phyloP scores from a whole-genome alignment of 2,329 filamentous ascomycete species.

The Fusarium tanahbumbuense region DNA sequence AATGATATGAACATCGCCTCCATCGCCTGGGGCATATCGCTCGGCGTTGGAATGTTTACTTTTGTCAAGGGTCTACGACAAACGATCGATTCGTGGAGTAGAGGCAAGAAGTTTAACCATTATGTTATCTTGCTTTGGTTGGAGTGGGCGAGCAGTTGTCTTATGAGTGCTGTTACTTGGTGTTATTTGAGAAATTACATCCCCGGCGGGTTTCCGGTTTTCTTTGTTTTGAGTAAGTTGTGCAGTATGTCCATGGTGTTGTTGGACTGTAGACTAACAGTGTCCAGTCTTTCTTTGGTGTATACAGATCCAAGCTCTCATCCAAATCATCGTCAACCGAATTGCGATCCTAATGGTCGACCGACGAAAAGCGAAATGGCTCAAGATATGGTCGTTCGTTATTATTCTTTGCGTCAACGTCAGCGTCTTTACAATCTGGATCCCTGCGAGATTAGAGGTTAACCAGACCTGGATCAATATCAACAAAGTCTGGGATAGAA shows the following conservation, averaged over 20 bases:
- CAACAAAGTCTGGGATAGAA: conserved; percentile 65
- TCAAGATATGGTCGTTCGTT: conserved; percentile 59
- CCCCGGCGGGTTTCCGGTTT: conserved; percentile 41
- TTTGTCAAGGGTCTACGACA: conserved; percentile 40
- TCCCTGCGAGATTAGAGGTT: conserved; percentile 61
- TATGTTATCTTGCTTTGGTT: conserved; percentile 45
- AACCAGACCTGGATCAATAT: conserved; percentile 55
- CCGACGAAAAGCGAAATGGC: conserved; percentile 49
- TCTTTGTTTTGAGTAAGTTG: conserved; percentile 40
- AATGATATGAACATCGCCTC: conserved; percentile 47
- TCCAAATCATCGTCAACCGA: conserved; percentile 68
- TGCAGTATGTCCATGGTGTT: not conserved
- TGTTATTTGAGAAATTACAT: conserved; percentile 43
- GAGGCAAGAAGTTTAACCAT: conserved; percentile 36
- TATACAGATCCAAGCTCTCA: conserved; percentile 61
- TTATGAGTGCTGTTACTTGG: conserved; percentile 46
- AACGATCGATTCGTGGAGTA: conserved; percentile 41
- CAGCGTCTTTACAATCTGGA: conserved; percentile 65
- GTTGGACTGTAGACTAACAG: not conserved
- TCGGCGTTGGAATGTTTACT: conserved; percentile 45
- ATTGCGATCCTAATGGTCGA: conserved; percentile 61
- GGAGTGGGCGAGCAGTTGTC: conserved; percentile 41
- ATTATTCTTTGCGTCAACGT: conserved; percentile 63
- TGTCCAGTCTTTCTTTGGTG: conserved; percentile 50
- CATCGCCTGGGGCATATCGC: conserved; percentile 46